A percentile compares a stretch with the other conserved stretches of the same genome.
phyloP scores from a whole-genome alignment of 768 basidiomycete genomes.

The Jaapia argillacea region DNA sequence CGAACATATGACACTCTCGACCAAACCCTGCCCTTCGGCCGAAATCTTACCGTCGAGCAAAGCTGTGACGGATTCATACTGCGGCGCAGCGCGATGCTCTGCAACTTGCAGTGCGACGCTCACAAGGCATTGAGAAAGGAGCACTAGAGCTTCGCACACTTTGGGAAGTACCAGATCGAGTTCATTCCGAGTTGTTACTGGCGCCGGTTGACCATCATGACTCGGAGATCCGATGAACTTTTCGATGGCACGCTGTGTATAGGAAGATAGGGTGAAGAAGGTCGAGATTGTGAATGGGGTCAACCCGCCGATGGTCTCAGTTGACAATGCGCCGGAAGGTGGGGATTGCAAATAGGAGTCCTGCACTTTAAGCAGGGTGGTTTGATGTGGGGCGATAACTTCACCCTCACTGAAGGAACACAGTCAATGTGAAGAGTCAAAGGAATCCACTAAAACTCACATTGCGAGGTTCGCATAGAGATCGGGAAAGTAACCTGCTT shows the following conservation, averaged over 20 bases:
- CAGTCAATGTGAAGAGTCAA: slow-evolving; percentile 5
- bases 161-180: slow-evolving; percentile 68
- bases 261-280: slow-evolving; percentile 53
- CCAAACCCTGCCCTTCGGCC: slow-evolving; percentile 30
- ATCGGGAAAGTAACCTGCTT: slow-evolving; percentile 43
- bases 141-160: slow-evolving; percentile 71
- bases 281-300: slow-evolving; percentile 49
- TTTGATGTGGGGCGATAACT: slow-evolving; percentile 76
- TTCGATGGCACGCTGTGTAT: slow-evolving; percentile 42
- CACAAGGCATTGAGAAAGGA: slow-evolving; percentile 68
- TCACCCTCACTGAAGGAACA: slow-evolving; percentile 44
- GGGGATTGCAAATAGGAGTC: slow-evolving; percentile 76
- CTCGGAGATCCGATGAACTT: slow-evolving; percentile 28
- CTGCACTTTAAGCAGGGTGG: slow-evolving; percentile 76
- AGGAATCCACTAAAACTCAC: slow-evolving; percentile 29
- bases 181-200: slow-evolving; percentile 23
- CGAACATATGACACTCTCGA: slow-evolving; percentile 53
- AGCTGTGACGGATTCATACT: background rate
- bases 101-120: slow-evolving; percentile 50
- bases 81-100: slow-evolving; percentile 14
- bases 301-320: slow-evolving; percentile 31
- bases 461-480: slow-evolving; percentile 52
- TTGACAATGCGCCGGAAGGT: background rate
- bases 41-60: slow-evolving; percentile 12
- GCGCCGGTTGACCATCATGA: background rate